Evolutionary conservation across 2,329 filamentous ascomycete genomes (phyloP), one percentile per base, ranked within the genome.

Genomic region (Xenosphaeropsis pyriputrescens): DNA sequence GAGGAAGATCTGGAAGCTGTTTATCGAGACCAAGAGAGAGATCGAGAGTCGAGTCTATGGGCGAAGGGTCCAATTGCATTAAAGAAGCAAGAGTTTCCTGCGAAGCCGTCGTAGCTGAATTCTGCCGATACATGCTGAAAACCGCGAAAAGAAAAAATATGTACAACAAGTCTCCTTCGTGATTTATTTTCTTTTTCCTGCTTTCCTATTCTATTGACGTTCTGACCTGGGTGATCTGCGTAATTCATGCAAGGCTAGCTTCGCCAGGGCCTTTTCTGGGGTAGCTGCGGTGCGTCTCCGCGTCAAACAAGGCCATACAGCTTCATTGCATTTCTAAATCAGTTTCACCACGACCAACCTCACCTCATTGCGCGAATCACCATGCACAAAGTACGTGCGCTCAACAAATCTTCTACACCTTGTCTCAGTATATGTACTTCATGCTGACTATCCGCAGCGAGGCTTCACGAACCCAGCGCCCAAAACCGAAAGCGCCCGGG

Each of bases 41-140:
- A 26, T 26, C 22, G 22, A 26, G 59, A 34, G 57, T 56, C 14
- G 54, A 67, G 38, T 78, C 80, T 32, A 93, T 84, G 0, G 86
- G 88, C 16, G 77, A 76, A 3, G 88, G 88, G 38, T 93, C 86
- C 43, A 95, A 65, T 53, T 89, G 75, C 37, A 79, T 69, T 41
- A 94, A 69, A 32, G 79, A 79, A 41, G 75, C 61, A 38, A 77
- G 59, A 29, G 75, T 75, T 49, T 68, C 67, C 43, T 64, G 59
- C 32, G 67, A 72, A 43, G 59, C 63, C 38, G 54, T 60, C 38
- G 48, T 54, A 39, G 53, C 50, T 22, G 64, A 54, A 18, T 57
- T 55, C 40, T 52, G 50, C 26, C 51, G 43, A 39, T 61, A 56
- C 52, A 59, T 61, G 38, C 26, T 42, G 19, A 29, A 37, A 33